Conservation (phyloP, 805 yeast species). For the Ogataea trehalophila region DNA sequence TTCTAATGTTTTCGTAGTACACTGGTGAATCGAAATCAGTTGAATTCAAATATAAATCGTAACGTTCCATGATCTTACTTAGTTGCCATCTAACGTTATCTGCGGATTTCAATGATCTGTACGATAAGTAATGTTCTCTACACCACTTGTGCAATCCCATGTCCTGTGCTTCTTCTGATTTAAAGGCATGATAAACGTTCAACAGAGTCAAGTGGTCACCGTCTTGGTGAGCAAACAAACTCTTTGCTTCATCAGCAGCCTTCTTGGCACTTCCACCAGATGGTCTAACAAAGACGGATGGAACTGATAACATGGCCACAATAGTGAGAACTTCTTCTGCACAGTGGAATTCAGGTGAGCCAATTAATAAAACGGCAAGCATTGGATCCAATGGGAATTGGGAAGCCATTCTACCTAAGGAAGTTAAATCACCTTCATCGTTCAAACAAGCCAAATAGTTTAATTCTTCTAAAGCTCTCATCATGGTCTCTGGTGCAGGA, state of each 20-base stretch:
- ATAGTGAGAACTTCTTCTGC: slow-evolving; percentile 85
- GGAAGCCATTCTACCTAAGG: slow-evolving; percentile 85
- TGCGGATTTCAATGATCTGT: slow-evolving; percentile 82
- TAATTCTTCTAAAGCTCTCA: slow-evolving; percentile 95
- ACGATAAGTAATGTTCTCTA: slow-evolving; percentile 79
- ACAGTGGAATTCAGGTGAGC: slow-evolving; percentile 79
- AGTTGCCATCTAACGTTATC: slow-evolving; percentile 82
- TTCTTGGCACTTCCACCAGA: slow-evolving; percentile 77
- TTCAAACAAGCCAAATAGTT: slow-evolving; percentile 86
- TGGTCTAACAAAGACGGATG: slow-evolving; percentile 92
- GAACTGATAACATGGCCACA: slow-evolving; percentile 88
- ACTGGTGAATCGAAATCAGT: slow-evolving; percentile 59
- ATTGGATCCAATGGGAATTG: slow-evolving; percentile 94
- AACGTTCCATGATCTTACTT: slow-evolving; percentile 73
- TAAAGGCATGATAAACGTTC: slow-evolving; percentile 82
- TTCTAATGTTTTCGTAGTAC: slow-evolving; percentile 75
- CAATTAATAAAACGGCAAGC: slow-evolving; percentile 88
- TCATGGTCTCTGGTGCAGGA: slow-evolving; percentile 99
- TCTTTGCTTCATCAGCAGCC: slow-evolving; percentile 87
- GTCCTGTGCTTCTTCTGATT: slow-evolving; percentile 64
- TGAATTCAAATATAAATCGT: slow-evolving; percentile 67
- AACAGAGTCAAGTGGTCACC: slow-evolving; percentile 92
- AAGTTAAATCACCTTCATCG: slow-evolving; percentile 87
- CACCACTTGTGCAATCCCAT: slow-evolving; percentile 80
- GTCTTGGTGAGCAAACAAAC: slow-evolving; percentile 83